These are phyloP conservation scores for Oryza longistaminata DNA, from an alignment of 176 grass and related monocot genomes.

Conservation along the genomic window DNA sequence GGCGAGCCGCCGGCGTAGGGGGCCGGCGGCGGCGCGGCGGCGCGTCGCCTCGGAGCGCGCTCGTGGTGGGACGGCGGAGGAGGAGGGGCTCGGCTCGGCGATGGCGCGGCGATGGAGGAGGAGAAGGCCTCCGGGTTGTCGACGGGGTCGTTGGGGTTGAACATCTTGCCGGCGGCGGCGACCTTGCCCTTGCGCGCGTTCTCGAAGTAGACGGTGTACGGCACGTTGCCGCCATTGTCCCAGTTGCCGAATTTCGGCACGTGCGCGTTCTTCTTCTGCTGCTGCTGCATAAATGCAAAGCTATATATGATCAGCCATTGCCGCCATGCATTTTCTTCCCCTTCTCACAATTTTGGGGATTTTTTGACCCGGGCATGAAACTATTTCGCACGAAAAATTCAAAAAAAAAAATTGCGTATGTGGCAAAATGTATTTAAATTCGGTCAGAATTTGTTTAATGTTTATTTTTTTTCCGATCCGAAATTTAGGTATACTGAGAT, in stretches of 20 bases:
- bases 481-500: too few relatives aligned
- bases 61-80: background rate
- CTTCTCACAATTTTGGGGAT: too few relatives aligned
- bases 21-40: background rate
- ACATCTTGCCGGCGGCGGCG: conserved; percentile 48
- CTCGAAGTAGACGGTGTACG: conserved; percentile 76
- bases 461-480: too few relatives aligned
- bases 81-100: conserved; percentile 15
- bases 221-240: conserved; percentile 66
- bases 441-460: too few relatives aligned
- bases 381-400: too few relatives aligned
- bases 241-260: conserved; percentile 82
- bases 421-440: too few relatives aligned
- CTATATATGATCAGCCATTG: background rate
- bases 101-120: conserved; percentile 37
- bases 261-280: conserved; percentile 50
- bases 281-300: conserved; percentile 4
- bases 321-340: background rate
- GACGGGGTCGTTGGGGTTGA: conserved; percentile 82
- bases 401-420: too few relatives aligned
- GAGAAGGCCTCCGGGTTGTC: conserved; percentile 80
- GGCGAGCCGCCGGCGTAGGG: conserved; percentile 42
- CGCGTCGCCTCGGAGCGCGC: conserved; percentile 29
- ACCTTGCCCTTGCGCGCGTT: conserved; percentile 74
- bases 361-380: too few relatives aligned